Base-by-base conservation (phyloP, 129 eudicot species). In the Glebionis coronaria region DNA sequence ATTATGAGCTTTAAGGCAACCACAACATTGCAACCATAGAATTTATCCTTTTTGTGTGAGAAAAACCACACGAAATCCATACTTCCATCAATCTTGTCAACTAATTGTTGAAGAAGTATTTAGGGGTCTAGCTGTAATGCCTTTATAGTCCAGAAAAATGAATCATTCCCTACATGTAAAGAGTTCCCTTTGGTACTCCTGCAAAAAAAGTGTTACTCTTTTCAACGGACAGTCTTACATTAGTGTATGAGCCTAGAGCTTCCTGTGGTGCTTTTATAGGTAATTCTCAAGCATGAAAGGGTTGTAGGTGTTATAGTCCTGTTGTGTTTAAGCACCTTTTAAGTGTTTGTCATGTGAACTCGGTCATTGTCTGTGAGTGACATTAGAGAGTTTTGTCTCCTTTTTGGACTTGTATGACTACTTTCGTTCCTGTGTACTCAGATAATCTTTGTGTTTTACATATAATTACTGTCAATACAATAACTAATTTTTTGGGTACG, bases 181-280 rank as follows among this genome's bases (percentile, higher is more conserved):
- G 42, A 0, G 42, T 5, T 35, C 0, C 5, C 9, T 5, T 35
- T 1, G 5, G 42, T 35, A 35, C 42, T 5, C 42, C 42, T 5
- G 42, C 42, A 35, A 5, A 1, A n/a, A 6, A 35, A 35, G 9
- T 35, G 42, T 5, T 5, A 6, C 42, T 35, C 42, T 35, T 5
- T 31, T 31, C 9, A 35, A 35, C 6, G 42, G 42, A 31, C 7
- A 4, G 5, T 31, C 0, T 31, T 31, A 29, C 5, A 4, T 29
- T 29, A 29, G 35, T 29, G 5, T 3, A 1, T 25, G 54, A 21
- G 53, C 53, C 44, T 14, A 56, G 63, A 42, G 73, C 73, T 56
- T 40, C 27, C n/a, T 65, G 58, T 69, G 11, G 13, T 69, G 18
- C 65, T 12, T 25, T 55, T 56, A 42, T 56, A 54, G 61, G 73